These are phyloP conservation scores for Kentomonas sorsogonicus DNA, from an alignment of 208 protist species.

Conservation along the genomic window DNA sequence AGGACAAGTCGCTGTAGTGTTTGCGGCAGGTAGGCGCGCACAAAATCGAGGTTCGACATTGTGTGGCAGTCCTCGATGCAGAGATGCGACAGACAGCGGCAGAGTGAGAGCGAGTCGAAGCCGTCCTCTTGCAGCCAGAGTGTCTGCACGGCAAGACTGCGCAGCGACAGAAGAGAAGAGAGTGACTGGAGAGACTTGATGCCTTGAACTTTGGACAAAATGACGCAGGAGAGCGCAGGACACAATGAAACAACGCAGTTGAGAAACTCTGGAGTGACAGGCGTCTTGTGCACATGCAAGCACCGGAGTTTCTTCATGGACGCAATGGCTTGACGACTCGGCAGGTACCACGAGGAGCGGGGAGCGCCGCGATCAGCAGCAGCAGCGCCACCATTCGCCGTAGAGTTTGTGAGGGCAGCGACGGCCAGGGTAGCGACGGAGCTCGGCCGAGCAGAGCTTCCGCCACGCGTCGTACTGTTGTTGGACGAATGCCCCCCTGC, in stretches of 20 bases:
- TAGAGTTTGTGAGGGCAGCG: too few relatives aligned
- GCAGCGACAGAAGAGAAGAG: slow-evolving; percentile 27
- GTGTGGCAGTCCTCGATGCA: slow-evolving; percentile 67
- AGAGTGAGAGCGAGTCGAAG: slow-evolving; percentile 31
- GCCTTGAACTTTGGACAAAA: slow-evolving; percentile 55
- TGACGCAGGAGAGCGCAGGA: slow-evolving; percentile 43
- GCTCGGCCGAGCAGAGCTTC: too few relatives aligned
- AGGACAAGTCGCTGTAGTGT: slow-evolving; percentile 37
- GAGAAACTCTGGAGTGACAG: slow-evolving; percentile 47
- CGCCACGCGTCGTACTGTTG: background rate
- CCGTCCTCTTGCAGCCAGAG: slow-evolving; percentile 55
- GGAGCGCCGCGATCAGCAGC: too few relatives aligned
- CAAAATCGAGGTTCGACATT: slow-evolving; percentile 45
- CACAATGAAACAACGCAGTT: slow-evolving; percentile 38
- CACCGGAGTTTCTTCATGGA: slow-evolving; percentile 48
- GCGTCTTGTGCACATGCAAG: slow-evolving; percentile 51
- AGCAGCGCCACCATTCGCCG: too few relatives aligned
- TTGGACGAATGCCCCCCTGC: too few relatives aligned
- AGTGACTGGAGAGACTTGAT: slow-evolving; percentile 53
- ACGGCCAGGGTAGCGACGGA: too few relatives aligned
- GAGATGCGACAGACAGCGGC: slow-evolving; percentile 34
- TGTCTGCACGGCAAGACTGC: slow-evolving; percentile 39
- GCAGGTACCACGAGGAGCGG: slow-evolving; percentile 56
- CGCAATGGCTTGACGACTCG: slow-evolving; percentile 48
- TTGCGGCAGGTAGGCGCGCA: slow-evolving; percentile 19